phyloP scores from a whole-genome alignment of 129 eudicot species.

The Solidago caesia region DNA sequence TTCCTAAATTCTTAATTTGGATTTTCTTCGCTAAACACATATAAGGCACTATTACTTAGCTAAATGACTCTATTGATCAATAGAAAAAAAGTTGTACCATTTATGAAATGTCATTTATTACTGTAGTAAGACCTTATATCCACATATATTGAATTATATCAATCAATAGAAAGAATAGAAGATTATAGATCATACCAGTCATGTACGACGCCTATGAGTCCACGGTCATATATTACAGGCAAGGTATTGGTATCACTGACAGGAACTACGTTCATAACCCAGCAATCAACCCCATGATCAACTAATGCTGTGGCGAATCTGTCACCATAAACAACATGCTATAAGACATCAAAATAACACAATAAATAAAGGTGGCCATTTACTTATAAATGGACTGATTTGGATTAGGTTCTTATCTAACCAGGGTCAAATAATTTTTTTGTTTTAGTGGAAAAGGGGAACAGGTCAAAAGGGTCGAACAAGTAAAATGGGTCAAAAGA shows the following conservation, averaged over 20 bases:
- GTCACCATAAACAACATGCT: constrained; percentile 25
- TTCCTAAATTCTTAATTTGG: not conserved
- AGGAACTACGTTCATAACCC: constrained; percentile 97
- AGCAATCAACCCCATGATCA: constrained; percentile 61
- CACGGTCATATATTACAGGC: constrained; percentile 83
- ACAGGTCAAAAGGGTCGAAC: not conserved
- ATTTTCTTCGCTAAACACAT: too few species aligned
- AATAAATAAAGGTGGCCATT: not conserved
- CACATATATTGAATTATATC: not conserved
- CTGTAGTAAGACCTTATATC: too few species aligned
- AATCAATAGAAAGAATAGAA: not conserved
- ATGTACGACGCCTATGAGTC: constrained; percentile 85
- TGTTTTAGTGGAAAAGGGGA: not conserved
- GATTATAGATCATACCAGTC: constrained; percentile 59
- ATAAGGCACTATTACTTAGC: too few species aligned
- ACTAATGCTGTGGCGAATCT: constrained; percentile 83
- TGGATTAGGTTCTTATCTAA: not conserved
- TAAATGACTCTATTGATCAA: too few species aligned
- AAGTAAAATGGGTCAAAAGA: too few species aligned
- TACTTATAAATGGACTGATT: constrained; percentile 4
- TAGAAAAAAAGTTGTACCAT: too few species aligned
- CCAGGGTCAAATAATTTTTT: not conserved
- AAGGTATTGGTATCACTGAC: constrained; percentile 71
- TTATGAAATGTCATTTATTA: too few species aligned
- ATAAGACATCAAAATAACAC: constrained; percentile 12